These are phyloP conservation scores for Neurospora africana DNA, from an alignment of 495 filamentous ascomycete species.

Conservation along the genomic window DNA sequence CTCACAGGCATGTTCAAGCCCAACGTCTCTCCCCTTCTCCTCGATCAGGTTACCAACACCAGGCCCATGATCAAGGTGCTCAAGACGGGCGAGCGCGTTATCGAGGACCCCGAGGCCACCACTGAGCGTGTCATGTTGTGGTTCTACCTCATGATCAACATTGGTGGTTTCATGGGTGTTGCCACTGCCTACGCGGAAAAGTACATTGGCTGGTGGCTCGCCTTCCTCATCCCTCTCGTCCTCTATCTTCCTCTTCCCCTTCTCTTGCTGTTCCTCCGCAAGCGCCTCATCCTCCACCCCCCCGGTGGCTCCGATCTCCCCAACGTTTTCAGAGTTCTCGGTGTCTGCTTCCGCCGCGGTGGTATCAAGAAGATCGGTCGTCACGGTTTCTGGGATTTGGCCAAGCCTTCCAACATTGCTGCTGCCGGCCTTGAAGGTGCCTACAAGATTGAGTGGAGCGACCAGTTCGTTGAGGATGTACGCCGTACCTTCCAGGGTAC, in stretches of 20 bases:
- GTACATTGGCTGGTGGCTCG: slow-evolving; percentile 57
- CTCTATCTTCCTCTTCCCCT: slow-evolving; percentile 48
- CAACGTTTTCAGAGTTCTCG: slow-evolving; percentile 44
- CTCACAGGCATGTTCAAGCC: slow-evolving; percentile 48
- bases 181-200: slow-evolving; percentile 38
- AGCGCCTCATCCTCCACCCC: slow-evolving; percentile 39
- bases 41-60: slow-evolving; percentile 45
- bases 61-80: slow-evolving; percentile 35
- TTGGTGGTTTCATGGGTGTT: slow-evolving; percentile 52
- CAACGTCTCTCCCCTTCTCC: slow-evolving; percentile 52
- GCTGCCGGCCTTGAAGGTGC: slow-evolving; percentile 29
- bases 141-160: slow-evolving; percentile 55
- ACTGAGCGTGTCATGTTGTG: slow-evolving; percentile 54
- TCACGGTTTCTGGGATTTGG: slow-evolving; percentile 52
- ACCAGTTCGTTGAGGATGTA: slow-evolving; percentile 48
- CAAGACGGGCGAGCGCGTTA: slow-evolving; percentile 41
- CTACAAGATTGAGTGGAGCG: slow-evolving; percentile 35
- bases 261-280: slow-evolving; percentile 42
- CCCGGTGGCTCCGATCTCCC: slow-evolving; percentile 43
- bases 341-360: slow-evolving; percentile 42
- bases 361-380: slow-evolving; percentile 46
- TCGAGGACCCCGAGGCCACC: slow-evolving; percentile 50
- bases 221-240: slow-evolving; percentile 59
- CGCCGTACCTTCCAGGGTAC: slow-evolving; percentile 48
- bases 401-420: slow-evolving; percentile 49